phyloP scores from a whole-genome alignment of 129 eudicot species.

The Flaveria trinervia region DNA sequence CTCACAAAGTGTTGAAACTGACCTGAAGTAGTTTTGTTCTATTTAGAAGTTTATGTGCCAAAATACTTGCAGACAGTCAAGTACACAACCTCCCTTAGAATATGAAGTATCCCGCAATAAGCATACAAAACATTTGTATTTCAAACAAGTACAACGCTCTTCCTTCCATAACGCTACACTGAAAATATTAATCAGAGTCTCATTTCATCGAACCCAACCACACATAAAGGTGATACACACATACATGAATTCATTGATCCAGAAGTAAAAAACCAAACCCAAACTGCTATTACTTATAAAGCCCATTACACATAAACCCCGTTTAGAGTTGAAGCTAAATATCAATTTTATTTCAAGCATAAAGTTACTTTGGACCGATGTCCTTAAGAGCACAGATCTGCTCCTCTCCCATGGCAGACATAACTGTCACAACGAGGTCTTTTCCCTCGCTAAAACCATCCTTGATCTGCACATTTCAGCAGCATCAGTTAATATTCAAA shows the following conservation, averaged over 20 bases:
- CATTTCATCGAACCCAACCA: conserved; percentile 7
- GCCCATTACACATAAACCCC: conserved; percentile 10
- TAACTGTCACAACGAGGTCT: conserved; percentile 47
- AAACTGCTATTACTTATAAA: conserved; percentile 4
- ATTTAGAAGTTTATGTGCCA: too few relatives aligned
- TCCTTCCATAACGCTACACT: background rate
- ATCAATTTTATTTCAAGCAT: background rate
- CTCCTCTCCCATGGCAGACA: conserved; percentile 61
- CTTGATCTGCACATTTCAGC: conserved; percentile 39
- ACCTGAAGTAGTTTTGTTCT: too few relatives aligned
- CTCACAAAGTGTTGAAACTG: too few relatives aligned
- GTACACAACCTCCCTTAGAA: too few relatives aligned
- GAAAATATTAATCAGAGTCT: background rate
- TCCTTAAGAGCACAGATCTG: conserved; percentile 56
- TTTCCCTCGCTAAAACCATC: conserved; percentile 50
- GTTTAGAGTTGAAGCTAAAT: conserved; percentile 1
- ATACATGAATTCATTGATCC: background rate
- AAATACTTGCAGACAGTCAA: too few relatives aligned
- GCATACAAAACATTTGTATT: background rate
- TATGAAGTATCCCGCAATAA: too few relatives aligned
- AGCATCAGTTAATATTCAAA: background rate
- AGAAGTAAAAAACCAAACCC: conserved; percentile 4
- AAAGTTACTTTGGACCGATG: conserved; percentile 37
- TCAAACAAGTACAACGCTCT: background rate
- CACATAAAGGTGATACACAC: background rate